These are phyloP conservation scores for Trametopsis cervina DNA, from an alignment of 768 basidiomycete species.

Conservation along the genomic window DNA sequence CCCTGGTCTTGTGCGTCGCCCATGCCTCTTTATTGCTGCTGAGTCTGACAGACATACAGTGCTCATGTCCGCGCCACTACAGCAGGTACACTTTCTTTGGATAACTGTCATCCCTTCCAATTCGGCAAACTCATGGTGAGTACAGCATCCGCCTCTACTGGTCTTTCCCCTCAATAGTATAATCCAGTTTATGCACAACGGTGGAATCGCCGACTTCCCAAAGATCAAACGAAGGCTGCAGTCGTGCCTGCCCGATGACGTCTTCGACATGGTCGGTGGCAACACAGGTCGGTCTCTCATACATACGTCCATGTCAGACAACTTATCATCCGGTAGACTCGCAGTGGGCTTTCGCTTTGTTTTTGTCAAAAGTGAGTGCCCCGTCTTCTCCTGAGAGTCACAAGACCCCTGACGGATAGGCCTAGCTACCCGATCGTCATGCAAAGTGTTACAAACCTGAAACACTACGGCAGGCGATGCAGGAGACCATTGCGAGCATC, in stretches of 20 bases:
- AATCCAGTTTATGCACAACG: conserved; percentile 98
- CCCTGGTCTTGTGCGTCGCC: conserved; percentile 78
- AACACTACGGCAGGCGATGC: conserved; percentile 77
- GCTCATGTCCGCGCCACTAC: conserved; percentile 94
- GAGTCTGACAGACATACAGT: conserved; percentile 27
- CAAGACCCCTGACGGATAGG: neutral
- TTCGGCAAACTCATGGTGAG: conserved; percentile 88
- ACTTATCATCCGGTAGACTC: too few relatives aligned
- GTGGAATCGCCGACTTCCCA: conserved; percentile 81
- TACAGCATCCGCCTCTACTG: neutral
- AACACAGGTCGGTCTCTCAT: too few relatives aligned
- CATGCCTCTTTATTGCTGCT: conserved; percentile 1
- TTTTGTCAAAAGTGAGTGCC: conserved; percentile 64
- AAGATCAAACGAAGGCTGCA: conserved; percentile 80
- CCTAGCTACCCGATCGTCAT: conserved; percentile 72
- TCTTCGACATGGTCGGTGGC: conserved; percentile 84
- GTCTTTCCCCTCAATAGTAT: too few relatives aligned
- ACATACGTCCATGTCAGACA: too few relatives aligned
- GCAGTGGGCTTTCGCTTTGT: conserved; percentile 94
- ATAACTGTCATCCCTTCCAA: conserved; percentile 94
- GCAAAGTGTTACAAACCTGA: conserved; percentile 68
- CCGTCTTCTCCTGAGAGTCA: neutral
- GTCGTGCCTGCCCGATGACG: conserved; percentile 65
- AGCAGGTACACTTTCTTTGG: conserved; percentile 82
- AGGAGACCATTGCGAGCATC: conserved; percentile 74